phyloP scores from a whole-genome alignment of 257 asterid genomes.

The Primulina huaijiensis region DNA sequence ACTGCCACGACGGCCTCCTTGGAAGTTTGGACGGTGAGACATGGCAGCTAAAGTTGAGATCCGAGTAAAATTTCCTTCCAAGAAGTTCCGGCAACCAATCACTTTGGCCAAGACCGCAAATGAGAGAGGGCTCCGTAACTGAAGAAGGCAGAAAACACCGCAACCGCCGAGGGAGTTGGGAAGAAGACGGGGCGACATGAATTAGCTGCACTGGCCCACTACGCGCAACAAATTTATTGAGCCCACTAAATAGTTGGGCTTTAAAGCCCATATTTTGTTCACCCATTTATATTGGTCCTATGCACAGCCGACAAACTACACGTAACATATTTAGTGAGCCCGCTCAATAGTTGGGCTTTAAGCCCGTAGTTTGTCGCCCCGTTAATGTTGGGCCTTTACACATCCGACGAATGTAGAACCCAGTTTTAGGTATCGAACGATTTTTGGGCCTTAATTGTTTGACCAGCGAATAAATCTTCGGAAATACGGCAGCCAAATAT shows the following conservation, averaged over 20 bases:
- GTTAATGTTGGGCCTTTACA: not conserved
- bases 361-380: not conserved
- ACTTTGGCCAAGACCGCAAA: constrained; percentile 14
- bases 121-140: constrained; percentile 23
- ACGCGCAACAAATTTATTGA: too few relatives aligned
- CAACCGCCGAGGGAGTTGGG: constrained; percentile 29
- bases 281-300: too few relatives aligned
- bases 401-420: too few relatives aligned
- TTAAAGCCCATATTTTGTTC: too few relatives aligned
- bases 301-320: not conserved
- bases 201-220: too few relatives aligned
- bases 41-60: constrained; percentile 39
- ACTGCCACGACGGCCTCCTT: constrained; percentile 68
- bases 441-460: not conserved
- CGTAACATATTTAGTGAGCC: not conserved
- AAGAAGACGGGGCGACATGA: constrained; percentile 43
- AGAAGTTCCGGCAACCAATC: constrained; percentile 1
- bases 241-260: too few relatives aligned
- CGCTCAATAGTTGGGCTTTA: not conserved
- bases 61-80: constrained; percentile 20
- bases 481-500: constrained; percentile 64
- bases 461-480: constrained; percentile 25
- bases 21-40: constrained; percentile 80
- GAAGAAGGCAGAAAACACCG: constrained; percentile 23
- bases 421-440: too few relatives aligned